These are phyloP conservation scores for Ziziphus jujuba DNA, from an alignment of 306 rosid species.

Conservation along the genomic window DNA sequence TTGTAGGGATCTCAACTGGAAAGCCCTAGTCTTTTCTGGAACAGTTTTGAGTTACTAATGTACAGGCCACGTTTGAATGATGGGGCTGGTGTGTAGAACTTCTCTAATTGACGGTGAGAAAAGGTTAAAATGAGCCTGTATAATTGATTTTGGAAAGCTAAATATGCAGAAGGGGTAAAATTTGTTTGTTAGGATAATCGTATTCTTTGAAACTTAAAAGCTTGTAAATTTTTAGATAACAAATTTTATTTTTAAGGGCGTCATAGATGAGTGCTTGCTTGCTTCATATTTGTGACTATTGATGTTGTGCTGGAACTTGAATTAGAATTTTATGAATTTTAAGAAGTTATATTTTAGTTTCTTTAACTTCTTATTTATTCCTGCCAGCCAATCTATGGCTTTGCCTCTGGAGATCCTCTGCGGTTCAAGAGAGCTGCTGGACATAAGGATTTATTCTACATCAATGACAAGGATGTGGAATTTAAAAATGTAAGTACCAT, in stretches of 20 bases:
- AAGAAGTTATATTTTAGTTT: no score
- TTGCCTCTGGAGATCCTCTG: constrained; percentile 63
- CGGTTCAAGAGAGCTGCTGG: constrained; percentile 85
- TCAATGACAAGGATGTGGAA: constrained; percentile 90
- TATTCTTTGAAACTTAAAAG: no score
- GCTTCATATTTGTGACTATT: neutral
- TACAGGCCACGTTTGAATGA: no score
- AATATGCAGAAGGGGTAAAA: no score
- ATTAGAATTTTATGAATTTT: neutral
- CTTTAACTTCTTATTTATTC: constrained; percentile 10
- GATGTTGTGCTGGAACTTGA: constrained; percentile 3
- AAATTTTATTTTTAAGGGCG: neutral
- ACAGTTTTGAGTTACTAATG: neutral
- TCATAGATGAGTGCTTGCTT: neutral
- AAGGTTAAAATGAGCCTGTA: no score
- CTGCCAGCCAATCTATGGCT: constrained; percentile 80
- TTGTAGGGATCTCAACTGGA: neutral
- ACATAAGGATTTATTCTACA: constrained; percentile 84
- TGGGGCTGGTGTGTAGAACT: neutral
- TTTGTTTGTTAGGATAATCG: no score
- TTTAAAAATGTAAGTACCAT: constrained; percentile 72
- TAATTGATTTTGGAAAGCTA: no score
- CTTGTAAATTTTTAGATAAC: no score
- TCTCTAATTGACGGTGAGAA: no score
- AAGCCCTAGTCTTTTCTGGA: neutral